phyloP scores from a whole-genome alignment of 192 early-diverging fungal species.

The Coemansia reversa region DNA sequence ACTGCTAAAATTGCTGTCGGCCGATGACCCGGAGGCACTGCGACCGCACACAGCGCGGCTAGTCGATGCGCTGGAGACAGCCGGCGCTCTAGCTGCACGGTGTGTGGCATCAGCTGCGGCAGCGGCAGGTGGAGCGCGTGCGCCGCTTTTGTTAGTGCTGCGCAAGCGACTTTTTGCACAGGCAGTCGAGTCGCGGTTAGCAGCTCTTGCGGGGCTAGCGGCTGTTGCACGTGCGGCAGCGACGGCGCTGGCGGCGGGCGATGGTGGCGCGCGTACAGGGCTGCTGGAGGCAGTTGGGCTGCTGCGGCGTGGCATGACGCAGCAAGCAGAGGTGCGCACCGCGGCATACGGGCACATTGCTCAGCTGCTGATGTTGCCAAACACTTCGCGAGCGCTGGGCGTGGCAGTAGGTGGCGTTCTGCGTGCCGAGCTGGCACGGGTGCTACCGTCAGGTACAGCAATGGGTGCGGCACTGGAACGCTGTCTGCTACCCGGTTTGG shows the following conservation, averaged over 20 bases:
- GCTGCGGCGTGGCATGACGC: constrained; percentile 66
- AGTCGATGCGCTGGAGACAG: constrained; percentile 59
- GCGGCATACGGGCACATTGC: constrained; percentile 59
- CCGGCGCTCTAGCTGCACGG: constrained; percentile 39
- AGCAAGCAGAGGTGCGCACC: constrained; percentile 63
- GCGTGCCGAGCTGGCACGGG: constrained; percentile 3
- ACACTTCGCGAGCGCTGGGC: constrained; percentile 5
- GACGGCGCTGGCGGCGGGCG: neutral
- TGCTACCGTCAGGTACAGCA: too few species aligned
- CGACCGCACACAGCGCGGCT: constrained; percentile 44
- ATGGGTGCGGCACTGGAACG: too few species aligned
- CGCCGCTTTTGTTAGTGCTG: constrained; percentile 66
- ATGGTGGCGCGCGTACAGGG: constrained; percentile 17
- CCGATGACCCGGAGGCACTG: constrained; percentile 29
- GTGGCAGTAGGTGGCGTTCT: constrained; percentile 14
- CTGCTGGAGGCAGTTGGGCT: constrained; percentile 54
- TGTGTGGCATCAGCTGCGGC: constrained; percentile 5
- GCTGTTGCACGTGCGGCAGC: neutral
- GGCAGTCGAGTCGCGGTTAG: constrained; percentile 59
- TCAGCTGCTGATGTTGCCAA: constrained; percentile 36
- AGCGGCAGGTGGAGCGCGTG: constrained; percentile 29
- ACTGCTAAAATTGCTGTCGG: constrained; percentile 25
- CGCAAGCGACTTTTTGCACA: constrained; percentile 70
- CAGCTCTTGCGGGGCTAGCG: constrained; percentile 60
- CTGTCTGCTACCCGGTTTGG: too few species aligned